Percentiles rank a stretch among this genome's conserved stretches.
phyloP scores from a whole-genome alignment of 768 basidiomycete genomes.

The Boletus tylopilopsis region DNA sequence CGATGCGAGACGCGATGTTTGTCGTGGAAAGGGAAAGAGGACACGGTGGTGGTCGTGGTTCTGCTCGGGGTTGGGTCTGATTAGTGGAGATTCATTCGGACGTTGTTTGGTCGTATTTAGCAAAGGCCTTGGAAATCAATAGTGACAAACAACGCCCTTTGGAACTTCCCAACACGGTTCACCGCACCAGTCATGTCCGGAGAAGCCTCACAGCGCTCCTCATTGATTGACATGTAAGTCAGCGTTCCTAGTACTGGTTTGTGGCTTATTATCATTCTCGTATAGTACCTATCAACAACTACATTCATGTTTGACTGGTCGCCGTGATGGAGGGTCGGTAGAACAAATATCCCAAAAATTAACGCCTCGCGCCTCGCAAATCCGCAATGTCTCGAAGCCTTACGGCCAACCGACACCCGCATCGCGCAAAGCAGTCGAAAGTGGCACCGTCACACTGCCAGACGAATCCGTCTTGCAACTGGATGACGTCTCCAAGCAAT shows the following conservation, averaged over 20 bases:
- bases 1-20: conserved; percentile 80
- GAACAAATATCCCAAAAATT: conserved; percentile 60
- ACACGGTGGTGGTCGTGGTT: conserved; percentile 77
- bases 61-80: conserved; percentile 66
- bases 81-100: too few relatives aligned
- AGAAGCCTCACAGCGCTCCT: conserved; percentile 58
- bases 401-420: conserved; percentile 67
- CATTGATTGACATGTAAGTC: conserved; percentile 63
- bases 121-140: conserved; percentile 24
- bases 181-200: conserved; percentile 32
- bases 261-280: neutral
- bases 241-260: neutral
- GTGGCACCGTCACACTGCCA: conserved; percentile 62
- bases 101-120: conserved; percentile 19
- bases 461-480: conserved; percentile 62
- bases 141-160: conserved; percentile 20
- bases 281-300: conserved; percentile 63
- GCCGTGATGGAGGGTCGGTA: conserved; percentile 53
- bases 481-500: conserved; percentile 67
- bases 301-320: conserved; percentile 55
- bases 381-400: conserved; percentile 55
- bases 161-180: conserved; percentile 4
- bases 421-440: conserved; percentile 64
- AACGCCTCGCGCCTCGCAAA: conserved; percentile 50
- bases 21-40: conserved; percentile 80